Percentiles rank a stretch among this genome's conserved stretches.
These are phyloP conservation scores for Trichocladium antarcticum DNA, from an alignment of 495 filamentous ascomycete genomes.

Conservation along the genomic window DNA sequence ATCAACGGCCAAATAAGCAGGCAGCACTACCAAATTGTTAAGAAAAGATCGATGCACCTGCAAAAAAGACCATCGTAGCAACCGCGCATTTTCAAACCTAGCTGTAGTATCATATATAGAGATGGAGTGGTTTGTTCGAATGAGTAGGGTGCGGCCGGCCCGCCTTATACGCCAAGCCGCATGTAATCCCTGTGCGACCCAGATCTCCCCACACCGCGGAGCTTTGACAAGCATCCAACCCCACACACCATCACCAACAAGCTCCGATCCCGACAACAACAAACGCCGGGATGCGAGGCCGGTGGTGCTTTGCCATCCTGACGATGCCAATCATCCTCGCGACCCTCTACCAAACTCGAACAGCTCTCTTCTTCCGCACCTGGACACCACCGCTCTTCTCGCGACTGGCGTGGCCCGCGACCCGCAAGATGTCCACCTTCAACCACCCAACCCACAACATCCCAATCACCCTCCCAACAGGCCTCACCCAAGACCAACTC, in stretches of 20 bases:
- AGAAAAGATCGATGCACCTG: too few species aligned
- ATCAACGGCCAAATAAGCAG: too few species aligned
- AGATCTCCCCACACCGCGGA: too few species aligned
- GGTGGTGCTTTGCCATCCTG: neutral
- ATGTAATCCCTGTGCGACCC: neutral
- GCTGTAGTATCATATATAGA: too few species aligned
- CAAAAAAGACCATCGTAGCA: too few species aligned
- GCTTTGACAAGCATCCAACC: too few species aligned
- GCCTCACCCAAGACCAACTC: conserved; percentile 53
- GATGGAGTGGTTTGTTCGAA: too few species aligned
- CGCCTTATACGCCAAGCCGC: neutral
- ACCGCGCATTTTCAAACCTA: too few species aligned
- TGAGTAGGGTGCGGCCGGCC: too few species aligned
- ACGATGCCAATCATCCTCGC: conserved; percentile 3
- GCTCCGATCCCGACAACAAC: neutral
- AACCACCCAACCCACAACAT: conserved; percentile 35
- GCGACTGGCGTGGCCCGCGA: neutral
- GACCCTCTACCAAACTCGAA: conserved; percentile 4
- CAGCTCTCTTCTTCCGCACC: neutral
- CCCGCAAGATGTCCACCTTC: conserved; percentile 27
- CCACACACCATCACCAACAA: neutral
- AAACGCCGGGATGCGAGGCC: neutral
- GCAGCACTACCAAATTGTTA: too few species aligned
- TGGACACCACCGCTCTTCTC: neutral
- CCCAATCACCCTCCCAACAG: conserved; percentile 45